Conservation (phyloP, 345 rosid species). For the Hypericum perforatum region DNA sequence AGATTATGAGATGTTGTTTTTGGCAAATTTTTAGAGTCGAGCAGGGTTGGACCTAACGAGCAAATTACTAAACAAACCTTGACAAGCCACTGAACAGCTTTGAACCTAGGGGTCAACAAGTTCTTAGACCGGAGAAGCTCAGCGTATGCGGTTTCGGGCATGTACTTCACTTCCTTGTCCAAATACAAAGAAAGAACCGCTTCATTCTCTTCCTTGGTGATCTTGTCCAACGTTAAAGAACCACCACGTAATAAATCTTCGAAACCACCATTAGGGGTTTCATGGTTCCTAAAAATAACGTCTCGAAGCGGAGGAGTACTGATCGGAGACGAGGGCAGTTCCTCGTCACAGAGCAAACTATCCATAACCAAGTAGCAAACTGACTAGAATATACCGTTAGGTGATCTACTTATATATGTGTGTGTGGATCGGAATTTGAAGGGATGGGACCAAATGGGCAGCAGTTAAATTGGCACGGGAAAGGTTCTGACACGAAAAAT, state of each 20-base stretch:
- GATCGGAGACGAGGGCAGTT: slow-evolving; percentile 30
- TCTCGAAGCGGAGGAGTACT: slow-evolving; percentile 2
- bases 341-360: slow-evolving; percentile 41
- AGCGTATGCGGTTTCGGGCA: slow-evolving; percentile 27
- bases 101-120: slow-evolving; percentile 18
- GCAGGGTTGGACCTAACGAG: not conserved
- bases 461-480: not conserved
- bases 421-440: not conserved
- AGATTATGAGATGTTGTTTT: slow-evolving; percentile 8
- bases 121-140: slow-evolving; percentile 18
- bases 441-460: not conserved
- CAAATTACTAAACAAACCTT: slow-evolving; percentile 16
- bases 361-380: slow-evolving; percentile 13
- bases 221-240: not conserved
- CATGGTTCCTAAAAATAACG: not conserved
- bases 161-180: slow-evolving; percentile 27
- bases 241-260: not conserved
- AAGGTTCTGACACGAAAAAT: slow-evolving; percentile 16
- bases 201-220: slow-evolving; percentile 21
- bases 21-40: not conserved
- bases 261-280: not conserved
- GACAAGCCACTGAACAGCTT: slow-evolving; percentile 33
- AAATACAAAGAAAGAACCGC: slow-evolving; percentile 12
- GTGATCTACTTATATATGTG: not conserved
- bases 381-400: not conserved